Evolutionary conservation across 257 asterid species (phyloP), one percentile per base, ranked within the genome.

Genomic region (Solanum gandarillasii): DNA sequence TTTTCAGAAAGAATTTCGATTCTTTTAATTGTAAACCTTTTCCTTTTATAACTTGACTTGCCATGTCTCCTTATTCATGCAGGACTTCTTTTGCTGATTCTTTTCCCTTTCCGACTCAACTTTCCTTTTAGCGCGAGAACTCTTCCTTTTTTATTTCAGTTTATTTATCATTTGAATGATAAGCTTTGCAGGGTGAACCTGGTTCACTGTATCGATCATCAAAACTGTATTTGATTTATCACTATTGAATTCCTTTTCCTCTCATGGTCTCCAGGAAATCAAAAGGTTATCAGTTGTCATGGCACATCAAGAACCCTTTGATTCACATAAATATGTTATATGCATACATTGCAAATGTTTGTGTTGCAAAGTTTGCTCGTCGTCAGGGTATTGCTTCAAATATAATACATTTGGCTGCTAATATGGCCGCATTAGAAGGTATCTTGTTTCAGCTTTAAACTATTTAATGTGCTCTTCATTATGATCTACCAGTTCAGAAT

Each of bases 311-410:
- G 96, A 91, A 83, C 95, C 96, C 79, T 87, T 91, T 88, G 95
- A 92, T 88, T 83, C 92, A 38, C 96, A 94, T 85, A 94, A 92
- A 39, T 39, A 39, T 39, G 12, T 9, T 9, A 88, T 95, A 96
- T 90, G 98, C 97, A 83, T 96, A 96, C 87, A 91, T 96, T 92
- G 95, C 99, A 79, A 96, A 95, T 89, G 97, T 95, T 85, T 92
- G 97, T 90, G 98, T 96, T 83, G 97, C 99, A 67, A 95, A 94
- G 92, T 95, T 87, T 89, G 98, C 99, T 86, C 96, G 98, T 75
- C 98, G 98, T 62, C 99, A 91, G 91, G 96, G 98, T 88, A 94
- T 96, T 91, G 99, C 98, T 88, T 92, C 98, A 68, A 96, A 96
- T 90, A 90, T 95, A 95, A 88, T 94, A 68, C 90, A 91, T 91